A percentile compares a stretch with the other conserved stretches of the same genome.
phyloP scores from a whole-genome alignment of 768 basidiomycete genomes.

The Filobasidium wieringae region DNA sequence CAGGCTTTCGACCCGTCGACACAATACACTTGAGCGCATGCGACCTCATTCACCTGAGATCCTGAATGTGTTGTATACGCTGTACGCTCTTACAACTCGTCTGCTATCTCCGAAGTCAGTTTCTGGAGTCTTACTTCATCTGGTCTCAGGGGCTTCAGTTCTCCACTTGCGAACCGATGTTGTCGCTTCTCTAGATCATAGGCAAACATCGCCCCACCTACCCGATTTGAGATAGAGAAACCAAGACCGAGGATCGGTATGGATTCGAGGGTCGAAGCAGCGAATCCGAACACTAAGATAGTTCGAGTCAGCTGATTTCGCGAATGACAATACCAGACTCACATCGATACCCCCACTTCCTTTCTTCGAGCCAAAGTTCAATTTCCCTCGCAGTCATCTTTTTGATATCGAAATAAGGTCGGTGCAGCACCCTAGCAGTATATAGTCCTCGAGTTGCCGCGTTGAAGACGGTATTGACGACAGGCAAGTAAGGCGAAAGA shows the following conservation, averaged over 20 bases:
- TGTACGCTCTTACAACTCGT: no score
- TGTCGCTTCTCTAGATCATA: conserved; percentile 44
- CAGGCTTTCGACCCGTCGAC: no score
- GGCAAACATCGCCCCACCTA: conserved; percentile 83
- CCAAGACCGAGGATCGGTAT: conserved; percentile 69
- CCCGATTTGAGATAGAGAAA: conserved; percentile 72
- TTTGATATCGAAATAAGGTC: conserved; percentile 72
- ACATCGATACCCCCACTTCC: conserved; percentile 80
- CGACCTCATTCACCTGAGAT: no score
- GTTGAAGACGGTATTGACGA: conserved; percentile 38
- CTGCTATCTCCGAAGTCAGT: no score
- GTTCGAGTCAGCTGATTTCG: neutral
- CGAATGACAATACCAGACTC: conserved; percentile 9
- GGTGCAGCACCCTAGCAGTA: conserved; percentile 36
- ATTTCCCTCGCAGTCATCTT: conserved; percentile 61
- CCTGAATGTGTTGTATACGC: no score
- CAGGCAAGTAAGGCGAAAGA: conserved; percentile 35
- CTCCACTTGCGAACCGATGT: conserved; percentile 38
- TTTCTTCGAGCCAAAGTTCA: conserved; percentile 71
- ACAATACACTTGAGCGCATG: no score
- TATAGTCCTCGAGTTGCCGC: conserved; percentile 38
- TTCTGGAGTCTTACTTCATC: no score
- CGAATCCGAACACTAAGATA: conserved; percentile 67
- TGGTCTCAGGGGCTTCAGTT: conserved; percentile 35
- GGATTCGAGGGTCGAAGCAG: conserved; percentile 66